Evolutionary conservation across 2,329 filamentous ascomycete genomes (phyloP), one percentile per base, ranked within the genome.

Genomic region (Colletotrichum cordylinicola): DNA sequence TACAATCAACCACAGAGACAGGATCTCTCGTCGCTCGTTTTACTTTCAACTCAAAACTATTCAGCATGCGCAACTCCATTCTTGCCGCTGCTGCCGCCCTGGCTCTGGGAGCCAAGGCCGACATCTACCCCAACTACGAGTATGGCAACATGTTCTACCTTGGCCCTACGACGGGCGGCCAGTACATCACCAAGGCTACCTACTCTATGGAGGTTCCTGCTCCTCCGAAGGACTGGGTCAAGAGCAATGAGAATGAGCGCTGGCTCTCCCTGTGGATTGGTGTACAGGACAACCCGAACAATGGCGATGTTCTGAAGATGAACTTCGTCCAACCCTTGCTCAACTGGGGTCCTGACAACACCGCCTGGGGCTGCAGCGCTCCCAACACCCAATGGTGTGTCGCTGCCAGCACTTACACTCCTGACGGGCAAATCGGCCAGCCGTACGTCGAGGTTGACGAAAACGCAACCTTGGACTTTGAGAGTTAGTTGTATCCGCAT

Each of bases 201-300:
- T 79, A 79, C 56, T 72, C 33, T 13, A 77, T 82, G 70, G 70
- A 72, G 35, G 70, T 72, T 27, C 70, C 70, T 18, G 9, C 37
- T 18, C 70, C 52, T n/a, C 70, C 70, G 15, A 67, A 55, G 21
- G 61, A 72, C 64, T 72, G 70, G 70, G 70, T 72, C 13, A 72
- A 61, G 35, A n/a, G 52, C 24, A 65, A 68, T 15, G 70, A 72
- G 62, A 37, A 48, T 10, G 31, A 72, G 27, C 48, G 70, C 15
- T 72, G 62, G 70, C 62, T 67, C 8, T 72, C 70, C 1, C 64
- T 72, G 27, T 72, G 62, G 70, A 67, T 72, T 16, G 70, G 70
- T 24, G 52, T 72, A 7, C 70, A 72, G 62, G 35, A 72, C 55
- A 72, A 72, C 52, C 70, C 70, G 9, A 67, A 27, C 37, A 52